Evolutionary conservation across 129 eudicot species (phyloP), one percentile per base, ranked within the genome.

Genomic region (Flaveria linearis): DNA sequence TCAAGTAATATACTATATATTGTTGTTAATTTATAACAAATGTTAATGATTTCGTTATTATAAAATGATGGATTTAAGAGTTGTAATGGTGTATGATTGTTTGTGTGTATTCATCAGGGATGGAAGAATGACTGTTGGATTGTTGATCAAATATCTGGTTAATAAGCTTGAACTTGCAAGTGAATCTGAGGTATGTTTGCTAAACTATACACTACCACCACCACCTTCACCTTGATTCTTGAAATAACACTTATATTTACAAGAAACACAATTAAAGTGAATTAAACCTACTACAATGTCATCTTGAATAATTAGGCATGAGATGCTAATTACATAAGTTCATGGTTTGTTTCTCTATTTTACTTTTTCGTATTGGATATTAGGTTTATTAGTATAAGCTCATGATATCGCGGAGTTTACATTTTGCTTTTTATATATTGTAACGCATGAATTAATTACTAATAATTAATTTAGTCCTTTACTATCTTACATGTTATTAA

Each of bases 181-280:
- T 58, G 98, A 92, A 86, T 88, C 98, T 8, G 86, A 90, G 98
- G 98, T 92, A 87, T 61, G 92, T 78, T 28, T 63, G 69, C 30
- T 28, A 14, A 63, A 63, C 69, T 63, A 18, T 63, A 62, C 2
- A 61, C 17, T 61, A 58, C 11, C 7, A 5, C 8, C 41, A 25
- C 16, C 64, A 22, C 23, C 25, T 20, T 4, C 39, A 60, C 9
- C 67, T 25, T 61, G 25, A 61, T 61, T 6, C 17, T 62, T 62
- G 62, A 62, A 14, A 14, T 30, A 28, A 26, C 18, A 26, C 69
- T 63, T 63, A 15, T 30, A 63, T 63, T 5, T 22, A 30, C 45
- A 63, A 63, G 69, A 28, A 62, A 63, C n/a, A 63, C 18, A 63
- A 30, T 2, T 56, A 56, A 18, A 18, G 62, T 18, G 20, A 56